These are phyloP conservation scores for Taiozyma sp. DNA, from an alignment of 1,139 yeast genomes.

Conservation along the genomic window DNA sequence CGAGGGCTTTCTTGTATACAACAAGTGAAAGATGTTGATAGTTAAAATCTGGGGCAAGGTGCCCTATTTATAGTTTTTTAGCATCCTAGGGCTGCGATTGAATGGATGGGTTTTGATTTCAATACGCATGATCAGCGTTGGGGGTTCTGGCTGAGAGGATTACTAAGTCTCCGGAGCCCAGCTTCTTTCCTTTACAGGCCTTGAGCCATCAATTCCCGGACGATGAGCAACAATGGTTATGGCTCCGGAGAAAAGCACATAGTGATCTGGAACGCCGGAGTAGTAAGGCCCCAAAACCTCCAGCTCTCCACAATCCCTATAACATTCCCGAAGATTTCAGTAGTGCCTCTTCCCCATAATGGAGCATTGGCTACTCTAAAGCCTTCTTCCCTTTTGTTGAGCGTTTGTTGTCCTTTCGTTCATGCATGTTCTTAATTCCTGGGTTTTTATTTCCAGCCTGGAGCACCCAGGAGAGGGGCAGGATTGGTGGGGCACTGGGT, in stretches of 20 bases:
- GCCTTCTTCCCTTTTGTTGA: not conserved
- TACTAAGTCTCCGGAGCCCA: not conserved
- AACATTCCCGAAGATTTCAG: not conserved
- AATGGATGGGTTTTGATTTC: not conserved
- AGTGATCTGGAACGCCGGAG: not conserved
- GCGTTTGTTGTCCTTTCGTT: not conserved
- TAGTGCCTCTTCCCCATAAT: not conserved
- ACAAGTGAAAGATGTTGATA: not conserved
- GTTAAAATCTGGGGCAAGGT: constrained; percentile 1
- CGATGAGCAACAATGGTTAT: not conserved
- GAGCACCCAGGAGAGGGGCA: not conserved
- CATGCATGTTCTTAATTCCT: not conserved
- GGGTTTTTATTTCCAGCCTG: not conserved
- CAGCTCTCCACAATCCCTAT: not conserved
- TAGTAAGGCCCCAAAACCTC: not conserved
- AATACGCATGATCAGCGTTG: not conserved
- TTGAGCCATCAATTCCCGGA: not conserved
- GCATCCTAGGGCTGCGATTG: not conserved
- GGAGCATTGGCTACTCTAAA: not conserved
- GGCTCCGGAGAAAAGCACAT: not conserved
- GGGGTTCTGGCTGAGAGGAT: not conserved
- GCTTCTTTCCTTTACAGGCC: not conserved
- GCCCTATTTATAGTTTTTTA: not conserved
- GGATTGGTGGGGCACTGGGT: not conserved
- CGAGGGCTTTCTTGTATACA: not conserved